A percentile compares a stretch with the other conserved stretches of the same genome.
Evolutionary conservation across 495 filamentous ascomycete species (phyloP).

Genomic region (Tuber umbilicatum): DNA sequence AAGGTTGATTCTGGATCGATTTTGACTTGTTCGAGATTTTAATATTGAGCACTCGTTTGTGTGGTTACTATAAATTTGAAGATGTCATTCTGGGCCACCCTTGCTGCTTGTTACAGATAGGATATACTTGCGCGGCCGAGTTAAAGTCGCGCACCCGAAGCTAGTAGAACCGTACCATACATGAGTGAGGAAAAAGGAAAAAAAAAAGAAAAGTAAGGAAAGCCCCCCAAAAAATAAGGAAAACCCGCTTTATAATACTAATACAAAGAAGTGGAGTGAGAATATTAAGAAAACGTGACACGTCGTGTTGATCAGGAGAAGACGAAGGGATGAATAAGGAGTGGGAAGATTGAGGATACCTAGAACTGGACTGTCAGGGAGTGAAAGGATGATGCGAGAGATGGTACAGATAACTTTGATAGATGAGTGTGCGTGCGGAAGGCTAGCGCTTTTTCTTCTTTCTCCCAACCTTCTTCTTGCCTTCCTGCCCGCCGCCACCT

Average conservation of each 20-base stretch:
- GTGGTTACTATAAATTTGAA: no score
- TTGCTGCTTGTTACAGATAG: no score
- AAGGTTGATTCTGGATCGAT: no score
- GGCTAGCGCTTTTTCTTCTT: conserved; percentile 1
- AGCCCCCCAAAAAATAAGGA: no score
- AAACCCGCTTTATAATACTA: not conserved
- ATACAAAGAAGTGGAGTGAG: not conserved
- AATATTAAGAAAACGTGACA: not conserved
- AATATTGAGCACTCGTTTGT: no score
- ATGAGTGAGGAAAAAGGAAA: not conserved
- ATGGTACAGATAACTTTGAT: not conserved
- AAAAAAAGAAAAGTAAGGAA: not conserved
- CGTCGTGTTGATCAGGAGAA: not conserved
- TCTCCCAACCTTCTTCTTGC: conserved; percentile 8
- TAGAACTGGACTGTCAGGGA: not conserved
- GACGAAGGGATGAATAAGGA: not conserved
- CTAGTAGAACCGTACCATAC: not conserved
- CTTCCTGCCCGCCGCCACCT: not conserved
- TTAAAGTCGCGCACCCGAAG: no score
- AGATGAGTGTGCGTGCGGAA: not conserved
- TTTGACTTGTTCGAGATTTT: no score
- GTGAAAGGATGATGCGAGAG: not conserved
- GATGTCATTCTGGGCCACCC: no score
- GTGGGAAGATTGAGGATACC: not conserved
- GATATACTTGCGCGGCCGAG: no score